Evolutionary conservation across 2,329 filamentous ascomycete species (phyloP).

Genomic region (Orbilia oligospora): DNA sequence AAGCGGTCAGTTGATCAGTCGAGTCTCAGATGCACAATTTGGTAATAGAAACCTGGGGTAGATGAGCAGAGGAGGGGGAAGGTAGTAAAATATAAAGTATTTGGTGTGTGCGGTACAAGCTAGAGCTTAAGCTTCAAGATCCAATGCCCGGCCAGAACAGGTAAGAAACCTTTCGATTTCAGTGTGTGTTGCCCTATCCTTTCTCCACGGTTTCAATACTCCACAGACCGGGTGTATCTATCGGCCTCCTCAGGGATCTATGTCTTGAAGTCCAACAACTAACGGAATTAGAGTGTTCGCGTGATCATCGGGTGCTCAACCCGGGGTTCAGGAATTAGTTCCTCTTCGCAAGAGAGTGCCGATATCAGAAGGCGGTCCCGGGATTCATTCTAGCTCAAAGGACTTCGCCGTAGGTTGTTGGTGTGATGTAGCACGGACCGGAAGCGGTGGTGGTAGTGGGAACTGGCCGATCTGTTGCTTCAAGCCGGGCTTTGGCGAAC

Average conservation of each 20-base stretch:
- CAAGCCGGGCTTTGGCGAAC: conserved; percentile 52
- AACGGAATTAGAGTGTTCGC: conserved; percentile 34
- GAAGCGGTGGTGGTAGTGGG: conserved; percentile 57
- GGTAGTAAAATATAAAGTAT: conserved; percentile 40
- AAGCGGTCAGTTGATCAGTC: conserved; percentile 46
- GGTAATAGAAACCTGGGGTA: conserved; percentile 50
- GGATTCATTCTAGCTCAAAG: conserved; percentile 6
- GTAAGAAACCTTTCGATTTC: neutral
- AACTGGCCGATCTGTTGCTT: conserved; percentile 58
- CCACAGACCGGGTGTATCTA: conserved; percentile 13
- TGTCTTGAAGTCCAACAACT: conserved; percentile 17
- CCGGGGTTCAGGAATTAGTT: conserved; percentile 34
- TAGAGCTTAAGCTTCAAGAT: conserved; percentile 35
- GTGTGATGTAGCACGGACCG: conserved; percentile 47
- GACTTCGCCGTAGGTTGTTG: conserved; percentile 13
- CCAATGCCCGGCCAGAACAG: conserved; percentile 31
- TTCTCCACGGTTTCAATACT: conserved; percentile 37
- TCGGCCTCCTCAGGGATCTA: conserved; percentile 19
- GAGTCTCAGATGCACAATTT: conserved; percentile 46
- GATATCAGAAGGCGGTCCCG: conserved; percentile 42
- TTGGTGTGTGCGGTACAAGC: conserved; percentile 10
- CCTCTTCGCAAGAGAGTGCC: conserved; percentile 46
- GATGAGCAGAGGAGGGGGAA: conserved; percentile 26
- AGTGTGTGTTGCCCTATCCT: conserved; percentile 34
- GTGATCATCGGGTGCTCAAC: conserved; percentile 59